Evolutionary conservation across 2,329 filamentous ascomycete genomes (phyloP), one percentile per base, ranked within the genome.

Genomic region (Alternaria viburni): DNA sequence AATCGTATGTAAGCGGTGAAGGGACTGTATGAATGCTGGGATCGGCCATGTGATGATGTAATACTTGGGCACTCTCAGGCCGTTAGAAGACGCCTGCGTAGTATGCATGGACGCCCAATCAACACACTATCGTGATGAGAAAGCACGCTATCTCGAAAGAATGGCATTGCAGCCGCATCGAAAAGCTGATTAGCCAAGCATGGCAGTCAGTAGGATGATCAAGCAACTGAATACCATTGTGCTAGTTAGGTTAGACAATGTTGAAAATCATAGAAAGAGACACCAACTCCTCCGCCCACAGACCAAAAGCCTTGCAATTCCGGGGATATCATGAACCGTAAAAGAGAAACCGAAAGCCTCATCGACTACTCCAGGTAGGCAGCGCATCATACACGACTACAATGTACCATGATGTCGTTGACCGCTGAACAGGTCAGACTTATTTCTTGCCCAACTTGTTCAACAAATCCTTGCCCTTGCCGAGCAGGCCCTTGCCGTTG

Each of bases 391-490:
- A 10, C 30, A 36, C 6, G 49, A 7, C 21, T 15, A 36, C 19
- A 25, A 36, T 23, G 49, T 41, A 52, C 9, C 49, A 52, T 56
- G 28, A 26, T 21, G n/a, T n/a, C 28, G 51, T 25, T 26, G 26
- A 32, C 50, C 13, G 21, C 23, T 26, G 21, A 23, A 43, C 9
- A 46, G 19, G 23, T 10, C 45, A 46, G 11, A 21, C 58, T 64
- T 66, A 79, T 73, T 85, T 82, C 76, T 81, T 81, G 69, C 74
- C 72, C 28, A 77, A 68, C 72, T 83, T 77, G 21, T 77, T 77
- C 63, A 86, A 67, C 59, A 84, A 76, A 59, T 86, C 85, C 79
- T 86, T 88, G 44, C 84, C 86, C 74, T 85, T 86, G 55, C 86
- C 84, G 8, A 86, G 79, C 51, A 86, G 74, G 4, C 82, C 83